Conservation (phyloP, 129 eudicot species). For the Lonicera japonica region DNA sequence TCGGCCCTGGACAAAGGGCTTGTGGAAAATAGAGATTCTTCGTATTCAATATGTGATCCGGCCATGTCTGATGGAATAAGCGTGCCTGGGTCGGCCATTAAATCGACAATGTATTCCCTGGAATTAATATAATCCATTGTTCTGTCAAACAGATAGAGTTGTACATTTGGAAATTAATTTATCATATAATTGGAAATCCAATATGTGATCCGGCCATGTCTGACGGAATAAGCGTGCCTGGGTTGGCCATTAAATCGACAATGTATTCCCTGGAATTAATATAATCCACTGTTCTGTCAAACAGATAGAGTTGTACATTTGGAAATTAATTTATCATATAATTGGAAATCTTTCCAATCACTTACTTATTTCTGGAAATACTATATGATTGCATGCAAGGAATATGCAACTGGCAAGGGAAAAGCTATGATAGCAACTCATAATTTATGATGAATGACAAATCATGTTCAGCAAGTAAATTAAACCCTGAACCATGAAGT, state of each 20-base stretch:
- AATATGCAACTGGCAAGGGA: neutral
- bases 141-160: constrained; percentile 3
- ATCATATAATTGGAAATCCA: neutral
- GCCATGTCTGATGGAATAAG: constrained; percentile 81
- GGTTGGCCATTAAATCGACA: constrained; percentile 91
- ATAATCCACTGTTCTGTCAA: constrained; percentile 9
- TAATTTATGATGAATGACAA: neutral
- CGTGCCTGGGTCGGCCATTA: constrained; percentile 95
- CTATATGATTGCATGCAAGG: neutral
- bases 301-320: neutral
- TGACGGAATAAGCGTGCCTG: constrained; percentile 91
- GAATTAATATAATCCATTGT: constrained; percentile 10
- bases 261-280: constrained; percentile 78
- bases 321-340: neutral
- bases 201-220: constrained; percentile 32
- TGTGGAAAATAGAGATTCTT: constrained; percentile 34
- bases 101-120: constrained; percentile 97
- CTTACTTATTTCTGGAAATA: neutral
- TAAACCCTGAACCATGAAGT: neutral
- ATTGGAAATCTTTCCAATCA: neutral
- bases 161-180: neutral
- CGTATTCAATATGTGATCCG: constrained; percentile 32
- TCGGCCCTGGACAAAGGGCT: constrained; percentile 41
- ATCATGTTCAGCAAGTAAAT: neutral
- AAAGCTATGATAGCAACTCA: neutral